Conservation (phyloP, 2,329 filamentous ascomycete genomes). For the Zymoseptoria ardabiliae region DNA sequence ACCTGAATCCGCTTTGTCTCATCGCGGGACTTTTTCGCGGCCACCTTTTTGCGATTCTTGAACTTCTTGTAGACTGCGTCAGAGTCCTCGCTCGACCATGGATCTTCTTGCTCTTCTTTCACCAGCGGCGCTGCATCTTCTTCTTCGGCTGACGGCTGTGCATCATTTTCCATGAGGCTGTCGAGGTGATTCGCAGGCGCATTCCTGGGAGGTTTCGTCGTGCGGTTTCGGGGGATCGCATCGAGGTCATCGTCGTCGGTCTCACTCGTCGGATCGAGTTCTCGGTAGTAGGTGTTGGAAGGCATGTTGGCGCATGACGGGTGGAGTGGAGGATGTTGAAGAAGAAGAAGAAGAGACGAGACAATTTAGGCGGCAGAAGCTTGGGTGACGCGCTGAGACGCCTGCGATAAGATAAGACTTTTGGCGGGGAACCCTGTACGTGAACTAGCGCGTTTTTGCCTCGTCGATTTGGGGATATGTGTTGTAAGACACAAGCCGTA, state of each 20-base stretch:
- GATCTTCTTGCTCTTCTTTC: background rate
- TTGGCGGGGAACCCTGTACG: background rate
- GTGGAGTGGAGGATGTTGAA: background rate
- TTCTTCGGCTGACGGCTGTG: background rate
- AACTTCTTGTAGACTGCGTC: constrained; percentile 56
- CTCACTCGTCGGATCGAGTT: background rate
- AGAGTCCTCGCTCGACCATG: constrained; percentile 32
- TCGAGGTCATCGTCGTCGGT: background rate
- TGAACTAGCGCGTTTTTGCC: too few relatives aligned
- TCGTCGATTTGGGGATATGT: too few relatives aligned
- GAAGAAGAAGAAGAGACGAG: background rate
- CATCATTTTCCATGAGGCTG: background rate
- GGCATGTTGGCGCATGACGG: background rate
- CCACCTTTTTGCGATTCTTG: constrained; percentile 53
- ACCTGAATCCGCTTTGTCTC: constrained; percentile 36
- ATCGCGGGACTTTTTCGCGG: constrained; percentile 43
- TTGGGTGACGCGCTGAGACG: background rate
- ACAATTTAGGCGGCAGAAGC: background rate
- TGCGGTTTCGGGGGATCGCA: background rate
- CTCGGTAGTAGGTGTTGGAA: background rate
- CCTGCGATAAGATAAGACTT: background rate
- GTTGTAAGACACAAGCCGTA: too few relatives aligned
- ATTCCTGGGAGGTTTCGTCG: background rate
- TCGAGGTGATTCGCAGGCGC: background rate
- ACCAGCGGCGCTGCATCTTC: background rate